These are phyloP conservation scores for Citrus glauca DNA, from an alignment of 345 rosid genomes.

Conservation along the genomic window DNA sequence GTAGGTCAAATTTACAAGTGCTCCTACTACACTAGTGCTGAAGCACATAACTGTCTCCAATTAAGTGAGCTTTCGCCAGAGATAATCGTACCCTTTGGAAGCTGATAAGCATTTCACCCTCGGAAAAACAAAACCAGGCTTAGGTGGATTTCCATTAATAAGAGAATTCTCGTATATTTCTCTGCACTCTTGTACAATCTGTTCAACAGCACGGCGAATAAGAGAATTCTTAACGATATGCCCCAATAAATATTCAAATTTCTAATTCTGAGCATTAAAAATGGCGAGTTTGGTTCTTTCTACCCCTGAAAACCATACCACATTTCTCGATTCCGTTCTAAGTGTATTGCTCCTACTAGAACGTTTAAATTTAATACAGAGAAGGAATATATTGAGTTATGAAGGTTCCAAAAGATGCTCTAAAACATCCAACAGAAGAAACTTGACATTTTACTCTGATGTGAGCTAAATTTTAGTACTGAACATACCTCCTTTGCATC, in stretches of 20 bases:
- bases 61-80: conserved; percentile 75
- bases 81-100: conserved; percentile 44
- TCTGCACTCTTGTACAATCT: conserved; percentile 98
- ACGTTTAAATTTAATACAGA: background rate
- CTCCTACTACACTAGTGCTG: background rate
- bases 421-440: background rate
- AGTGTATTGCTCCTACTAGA: background rate
- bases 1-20: background rate
- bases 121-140: conserved; percentile 82
- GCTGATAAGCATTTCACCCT: conserved; percentile 74
- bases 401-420: background rate
- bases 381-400: background rate
- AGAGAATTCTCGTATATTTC: conserved; percentile 89
- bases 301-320: background rate
- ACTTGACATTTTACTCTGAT: background rate
- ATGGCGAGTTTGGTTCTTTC: background rate
- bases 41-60: background rate
- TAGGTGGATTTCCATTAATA: conserved; percentile 79
- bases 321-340: background rate
- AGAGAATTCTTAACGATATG: background rate
- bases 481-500: conserved; percentile 91
- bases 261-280: background rate
- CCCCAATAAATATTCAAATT: background rate
- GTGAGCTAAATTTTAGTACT: background rate
- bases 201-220: conserved; percentile 1